Percentiles rank a stretch among this genome's conserved stretches.
Conservation (phyloP, 2,329 filamentous ascomycete genomes). For the Epichloe typhina region DNA sequence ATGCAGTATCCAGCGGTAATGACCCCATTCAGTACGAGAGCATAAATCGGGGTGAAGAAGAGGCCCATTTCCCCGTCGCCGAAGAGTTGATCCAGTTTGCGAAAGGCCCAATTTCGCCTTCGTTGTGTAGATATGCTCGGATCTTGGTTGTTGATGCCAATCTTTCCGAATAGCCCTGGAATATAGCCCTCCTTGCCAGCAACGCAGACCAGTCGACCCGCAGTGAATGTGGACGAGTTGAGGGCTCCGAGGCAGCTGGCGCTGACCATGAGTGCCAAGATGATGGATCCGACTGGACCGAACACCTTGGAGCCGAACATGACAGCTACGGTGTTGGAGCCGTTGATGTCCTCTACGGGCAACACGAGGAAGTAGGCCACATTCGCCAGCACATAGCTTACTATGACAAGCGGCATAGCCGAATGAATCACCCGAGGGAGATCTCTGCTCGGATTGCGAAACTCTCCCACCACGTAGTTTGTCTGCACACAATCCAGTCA, state of each 20-base stretch:
- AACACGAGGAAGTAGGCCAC: constrained; percentile 90
- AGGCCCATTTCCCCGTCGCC: constrained; percentile 69
- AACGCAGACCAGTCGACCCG: constrained; percentile 80
- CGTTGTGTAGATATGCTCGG: constrained; percentile 29
- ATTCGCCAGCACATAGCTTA: constrained; percentile 83
- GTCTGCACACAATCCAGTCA: constrained; percentile 41
- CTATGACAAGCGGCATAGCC: constrained; percentile 85
- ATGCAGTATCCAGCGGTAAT: constrained; percentile 68
- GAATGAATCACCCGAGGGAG: constrained; percentile 92
- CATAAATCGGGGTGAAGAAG: constrained; percentile 89
- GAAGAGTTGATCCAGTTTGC: constrained; percentile 46
- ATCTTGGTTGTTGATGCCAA: constrained; percentile 51
- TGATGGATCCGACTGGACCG: constrained; percentile 64
- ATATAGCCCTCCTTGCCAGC: constrained; percentile 94
- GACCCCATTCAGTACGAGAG: constrained; percentile 66
- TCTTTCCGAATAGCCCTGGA: constrained; percentile 66
- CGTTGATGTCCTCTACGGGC: constrained; percentile 65
- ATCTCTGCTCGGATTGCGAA: constrained; percentile 80
- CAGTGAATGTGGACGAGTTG: constrained; percentile 90
- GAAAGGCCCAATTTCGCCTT: constrained; percentile 43
- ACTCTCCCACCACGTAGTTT: constrained; percentile 95
- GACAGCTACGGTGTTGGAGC: constrained; percentile 89
- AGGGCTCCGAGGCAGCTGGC: constrained; percentile 89
- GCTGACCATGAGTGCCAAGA: constrained; percentile 79
- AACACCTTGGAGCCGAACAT: constrained; percentile 87